Percentiles rank a stretch among this genome's conserved stretches.
phyloP scores from a whole-genome alignment of 2,329 filamentous ascomycete genomes.

The Zymoseptoria brevis region DNA sequence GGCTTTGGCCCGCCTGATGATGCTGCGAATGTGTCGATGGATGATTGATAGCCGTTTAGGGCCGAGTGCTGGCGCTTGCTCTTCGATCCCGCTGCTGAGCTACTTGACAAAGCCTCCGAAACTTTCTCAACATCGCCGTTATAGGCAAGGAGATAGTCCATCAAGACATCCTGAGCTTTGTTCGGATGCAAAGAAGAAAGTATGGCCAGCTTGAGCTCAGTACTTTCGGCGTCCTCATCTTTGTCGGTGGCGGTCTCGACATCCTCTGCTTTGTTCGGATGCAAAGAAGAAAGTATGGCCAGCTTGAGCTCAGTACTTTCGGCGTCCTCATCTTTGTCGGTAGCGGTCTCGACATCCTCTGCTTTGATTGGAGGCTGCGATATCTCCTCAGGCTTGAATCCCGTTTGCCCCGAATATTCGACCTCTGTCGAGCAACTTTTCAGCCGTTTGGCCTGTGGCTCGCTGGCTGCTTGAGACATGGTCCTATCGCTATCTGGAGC shows the following conservation, averaged over 20 bases:
- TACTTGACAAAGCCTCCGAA: conserved; percentile 45
- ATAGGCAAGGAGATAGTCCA: conserved; percentile 71
- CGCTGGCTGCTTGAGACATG: not conserved
- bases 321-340: conserved; percentile 41
- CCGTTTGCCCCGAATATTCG: not conserved
- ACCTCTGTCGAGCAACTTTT: conserved; percentile 1
- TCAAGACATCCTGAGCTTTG: conserved; percentile 55
- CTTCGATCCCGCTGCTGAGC: conserved; percentile 8
- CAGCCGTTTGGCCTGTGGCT: conserved; percentile 14
- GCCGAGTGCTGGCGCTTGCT: not conserved
- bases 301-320: conserved; percentile 87
- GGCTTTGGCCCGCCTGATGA: not conserved
- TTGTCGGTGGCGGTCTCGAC: conserved; percentile 1
- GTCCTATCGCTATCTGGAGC: not conserved
- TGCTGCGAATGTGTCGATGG: conserved; percentile 21
- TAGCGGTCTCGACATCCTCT: conserved; percentile 1
- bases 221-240: conserved; percentile 61
- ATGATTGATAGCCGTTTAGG: conserved; percentile 37
- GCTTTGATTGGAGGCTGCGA: conserved; percentile 2
- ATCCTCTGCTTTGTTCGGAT: conserved; percentile 42
- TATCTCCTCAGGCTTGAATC: not conserved
- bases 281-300: conserved; percentile 70
- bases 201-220: conserved; percentile 81
- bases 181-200: conserved; percentile 67
- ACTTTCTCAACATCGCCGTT: conserved; percentile 67